These are phyloP conservation scores for Daldinia loculata DNA, from an alignment of 495 filamentous ascomycete genomes.

Conservation along the genomic window DNA sequence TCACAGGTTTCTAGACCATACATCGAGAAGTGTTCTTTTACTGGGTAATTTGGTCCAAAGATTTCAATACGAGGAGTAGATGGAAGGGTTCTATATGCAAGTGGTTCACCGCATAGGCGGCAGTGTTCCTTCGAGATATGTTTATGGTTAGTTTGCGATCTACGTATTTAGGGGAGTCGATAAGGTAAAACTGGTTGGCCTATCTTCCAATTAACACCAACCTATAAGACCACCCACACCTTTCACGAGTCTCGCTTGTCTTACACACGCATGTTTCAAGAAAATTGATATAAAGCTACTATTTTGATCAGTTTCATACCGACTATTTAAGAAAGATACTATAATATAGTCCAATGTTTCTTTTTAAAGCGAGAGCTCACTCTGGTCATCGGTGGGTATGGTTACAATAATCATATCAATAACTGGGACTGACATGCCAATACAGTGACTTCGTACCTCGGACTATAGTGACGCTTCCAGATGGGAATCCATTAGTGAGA, in stretches of 20 bases:
- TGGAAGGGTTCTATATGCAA: background rate
- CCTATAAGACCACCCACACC: no score
- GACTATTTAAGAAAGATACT: no score
- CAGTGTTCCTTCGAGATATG: background rate
- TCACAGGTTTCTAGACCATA: background rate
- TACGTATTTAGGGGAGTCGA: no score
- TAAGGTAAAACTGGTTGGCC: no score
- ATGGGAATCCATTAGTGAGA: background rate
- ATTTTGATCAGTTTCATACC: no score
- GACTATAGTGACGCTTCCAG: background rate
- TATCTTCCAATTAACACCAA: no score
- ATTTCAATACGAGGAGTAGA: background rate
- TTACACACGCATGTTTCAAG: no score
- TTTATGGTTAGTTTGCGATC: background rate
- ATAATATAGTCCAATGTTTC: no score
- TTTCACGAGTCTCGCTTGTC: no score
- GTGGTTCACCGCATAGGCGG: background rate
- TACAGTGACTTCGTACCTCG: background rate
- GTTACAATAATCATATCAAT: background rate
- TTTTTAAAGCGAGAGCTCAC: no score
- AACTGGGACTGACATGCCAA: background rate
- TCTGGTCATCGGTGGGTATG: background rate
- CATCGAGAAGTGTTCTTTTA: background rate
- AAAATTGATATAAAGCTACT: no score
- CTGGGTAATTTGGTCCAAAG: background rate